phyloP scores from a whole-genome alignment of 2,329 filamentous ascomycete species.

The Stachybotrys elegans region DNA sequence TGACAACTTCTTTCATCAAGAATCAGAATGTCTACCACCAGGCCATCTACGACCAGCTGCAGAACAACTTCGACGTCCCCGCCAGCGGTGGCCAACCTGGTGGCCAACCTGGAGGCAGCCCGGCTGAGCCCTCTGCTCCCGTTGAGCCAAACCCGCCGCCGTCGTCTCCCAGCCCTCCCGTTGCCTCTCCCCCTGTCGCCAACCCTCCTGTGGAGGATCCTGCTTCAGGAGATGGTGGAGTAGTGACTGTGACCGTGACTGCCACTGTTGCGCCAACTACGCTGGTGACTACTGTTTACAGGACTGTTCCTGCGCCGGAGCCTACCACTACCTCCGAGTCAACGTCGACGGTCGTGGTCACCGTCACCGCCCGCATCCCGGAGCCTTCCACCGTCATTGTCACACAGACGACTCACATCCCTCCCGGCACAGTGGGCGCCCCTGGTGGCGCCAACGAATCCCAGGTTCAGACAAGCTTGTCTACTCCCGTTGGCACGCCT shows the following conservation, averaged over 20 bases:
- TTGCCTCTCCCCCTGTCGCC: too few species aligned
- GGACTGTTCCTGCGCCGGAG: constrained; percentile 26
- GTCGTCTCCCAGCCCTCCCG: too few species aligned
- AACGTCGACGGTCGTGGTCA: constrained; percentile 1
- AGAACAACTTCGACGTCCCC: constrained; percentile 38
- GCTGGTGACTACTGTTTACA: constrained; percentile 28
- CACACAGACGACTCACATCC: constrained; percentile 1
- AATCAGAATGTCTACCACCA: constrained; percentile 36
- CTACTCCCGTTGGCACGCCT: too few species aligned
- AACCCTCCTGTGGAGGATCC: too few species aligned
- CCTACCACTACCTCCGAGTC: background rate
- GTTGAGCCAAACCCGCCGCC: too few species aligned
- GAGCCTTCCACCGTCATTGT: constrained; percentile 2
- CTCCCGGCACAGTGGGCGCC: background rate
- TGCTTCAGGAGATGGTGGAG: constrained; percentile 12
- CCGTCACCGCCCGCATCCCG: background rate
- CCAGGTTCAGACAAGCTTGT: too few species aligned
- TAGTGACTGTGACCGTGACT: constrained; percentile 26
- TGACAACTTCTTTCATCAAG: constrained; percentile 22
- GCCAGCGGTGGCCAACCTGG: constrained; percentile 26
- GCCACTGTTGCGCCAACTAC: constrained; percentile 34
- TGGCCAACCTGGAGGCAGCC: too few species aligned
- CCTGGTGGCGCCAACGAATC: background rate
- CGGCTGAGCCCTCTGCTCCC: too few species aligned
- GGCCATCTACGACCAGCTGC: constrained; percentile 41